Evolutionary conservation across 2,329 filamentous ascomycete species (phyloP).

Genomic region (Diaporthe eres): DNA sequence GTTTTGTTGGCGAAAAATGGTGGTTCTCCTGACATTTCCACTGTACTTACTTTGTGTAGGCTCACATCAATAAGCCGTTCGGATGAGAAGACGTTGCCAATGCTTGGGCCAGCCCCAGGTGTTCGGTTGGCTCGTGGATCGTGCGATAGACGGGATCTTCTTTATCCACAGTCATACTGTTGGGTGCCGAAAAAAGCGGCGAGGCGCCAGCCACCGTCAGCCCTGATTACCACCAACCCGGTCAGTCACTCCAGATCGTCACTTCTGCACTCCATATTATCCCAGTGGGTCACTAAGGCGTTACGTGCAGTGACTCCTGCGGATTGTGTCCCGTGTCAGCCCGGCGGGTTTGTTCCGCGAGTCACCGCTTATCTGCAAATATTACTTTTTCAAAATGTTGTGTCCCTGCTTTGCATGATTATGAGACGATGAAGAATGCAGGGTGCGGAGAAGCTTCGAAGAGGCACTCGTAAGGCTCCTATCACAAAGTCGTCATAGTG

Average conservation of each 20-base stretch:
- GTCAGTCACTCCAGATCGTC: neutral
- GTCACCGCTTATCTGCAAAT: constrained; percentile 29
- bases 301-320: neutral
- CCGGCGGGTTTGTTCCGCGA: neutral
- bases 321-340: neutral
- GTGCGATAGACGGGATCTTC: neutral
- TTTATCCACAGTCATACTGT: neutral
- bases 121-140: neutral
- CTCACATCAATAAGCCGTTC: neutral
- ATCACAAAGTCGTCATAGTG: neutral
- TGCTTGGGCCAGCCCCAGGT: neutral
- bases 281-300: no score
- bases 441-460: neutral
- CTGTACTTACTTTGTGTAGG: no score
- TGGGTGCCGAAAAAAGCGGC: neutral
- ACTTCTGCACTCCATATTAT: neutral
- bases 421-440: neutral
- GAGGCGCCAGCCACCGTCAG: constrained; percentile 21
- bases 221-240: constrained; percentile 11
- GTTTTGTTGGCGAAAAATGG: no score
- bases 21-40: neutral
- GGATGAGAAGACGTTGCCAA: neutral
- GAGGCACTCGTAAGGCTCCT: neutral
- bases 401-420: neutral
- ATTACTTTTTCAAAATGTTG: neutral